A percentile compares a stretch with the other conserved stretches of the same genome.
phyloP scores from a whole-genome alignment of 1,139 yeast genomes.

The Scheffersomyces illinoinensis region DNA sequence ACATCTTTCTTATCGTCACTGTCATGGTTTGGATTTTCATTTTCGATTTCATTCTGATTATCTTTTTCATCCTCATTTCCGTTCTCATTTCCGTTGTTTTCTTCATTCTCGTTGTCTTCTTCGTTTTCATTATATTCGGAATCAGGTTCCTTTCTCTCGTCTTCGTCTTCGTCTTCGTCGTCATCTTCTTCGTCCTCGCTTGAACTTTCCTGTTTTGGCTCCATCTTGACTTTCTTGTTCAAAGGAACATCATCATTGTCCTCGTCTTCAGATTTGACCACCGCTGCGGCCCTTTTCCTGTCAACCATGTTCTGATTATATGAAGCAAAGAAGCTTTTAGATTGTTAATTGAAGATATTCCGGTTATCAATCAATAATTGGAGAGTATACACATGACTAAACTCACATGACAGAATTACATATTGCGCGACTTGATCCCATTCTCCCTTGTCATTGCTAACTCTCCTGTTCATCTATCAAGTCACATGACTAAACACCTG shows the following conservation, averaged over 20 bases:
- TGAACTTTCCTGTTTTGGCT: constrained; percentile 3
- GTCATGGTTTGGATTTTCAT: constrained; percentile 10
- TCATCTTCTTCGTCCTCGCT: constrained; percentile 11
- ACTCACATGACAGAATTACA: neutral
- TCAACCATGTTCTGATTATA: constrained; percentile 26
- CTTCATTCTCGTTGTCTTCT: constrained; percentile 8
- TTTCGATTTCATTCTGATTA: constrained; percentile 8
- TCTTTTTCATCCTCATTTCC: constrained; percentile 8
- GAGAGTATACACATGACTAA: neutral
- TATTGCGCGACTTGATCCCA: neutral
- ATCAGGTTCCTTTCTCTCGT: constrained; percentile 4
- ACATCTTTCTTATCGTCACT: constrained; percentile 16
- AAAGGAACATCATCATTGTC: constrained; percentile 36
- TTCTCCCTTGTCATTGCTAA: too few species aligned
- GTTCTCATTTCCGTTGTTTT: constrained; percentile 11
- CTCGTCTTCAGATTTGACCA: constrained; percentile 20
- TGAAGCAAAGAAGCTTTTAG: neutral
- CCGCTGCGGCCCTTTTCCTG: constrained; percentile 27
- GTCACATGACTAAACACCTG: neutral
- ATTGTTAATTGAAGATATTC: neutral
- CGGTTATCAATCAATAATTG: neutral
- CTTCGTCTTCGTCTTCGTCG: constrained; percentile 15
- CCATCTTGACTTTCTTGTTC: constrained; percentile 30
- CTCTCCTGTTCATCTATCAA: neutral
- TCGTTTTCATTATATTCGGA: neutral